Evolutionary conservation across 2,329 filamentous ascomycete species (phyloP).

Genomic region (Sporothrix brasiliensis): DNA sequence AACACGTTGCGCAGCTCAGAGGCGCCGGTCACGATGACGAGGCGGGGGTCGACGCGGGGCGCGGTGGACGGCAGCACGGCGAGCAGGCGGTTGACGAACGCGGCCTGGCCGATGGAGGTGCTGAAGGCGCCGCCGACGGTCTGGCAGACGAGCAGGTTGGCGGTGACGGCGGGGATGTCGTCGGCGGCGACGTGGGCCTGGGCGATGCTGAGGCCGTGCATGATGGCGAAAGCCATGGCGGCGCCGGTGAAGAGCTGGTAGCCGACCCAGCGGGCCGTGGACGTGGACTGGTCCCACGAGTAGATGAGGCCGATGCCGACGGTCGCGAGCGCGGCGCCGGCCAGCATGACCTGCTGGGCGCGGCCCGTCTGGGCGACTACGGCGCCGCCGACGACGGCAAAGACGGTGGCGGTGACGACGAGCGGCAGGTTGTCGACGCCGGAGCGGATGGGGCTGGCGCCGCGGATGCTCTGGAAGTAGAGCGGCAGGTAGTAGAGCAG

Average conservation of each 20-base stretch:
- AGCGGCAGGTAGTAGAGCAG: conserved; percentile 53
- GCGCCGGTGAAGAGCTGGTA: conserved; percentile 34
- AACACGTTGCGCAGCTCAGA: conserved; percentile 57
- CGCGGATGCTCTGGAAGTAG: conserved; percentile 54
- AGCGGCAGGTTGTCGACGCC: conserved; percentile 46
- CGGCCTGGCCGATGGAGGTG: conserved; percentile 26
- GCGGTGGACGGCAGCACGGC: conserved; percentile 36
- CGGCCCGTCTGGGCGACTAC: conserved; percentile 39
- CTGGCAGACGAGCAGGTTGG: conserved; percentile 59
- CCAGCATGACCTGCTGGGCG: conserved; percentile 30
- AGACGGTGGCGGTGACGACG: conserved; percentile 42
- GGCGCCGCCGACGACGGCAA: conserved; percentile 39
- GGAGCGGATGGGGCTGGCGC: conserved; percentile 42
- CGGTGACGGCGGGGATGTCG: conserved; percentile 47
- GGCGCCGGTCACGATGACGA: conserved; percentile 44
- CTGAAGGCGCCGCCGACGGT: conserved; percentile 60
- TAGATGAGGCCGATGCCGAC: conserved; percentile 44
- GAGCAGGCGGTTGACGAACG: conserved; percentile 34
- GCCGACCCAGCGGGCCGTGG: conserved; percentile 47
- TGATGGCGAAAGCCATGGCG: conserved; percentile 44
- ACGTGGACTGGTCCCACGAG: conserved; percentile 40
- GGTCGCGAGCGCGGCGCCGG: conserved; percentile 38
- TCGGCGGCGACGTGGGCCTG: conserved; percentile 50
- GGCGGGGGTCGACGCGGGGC: conserved; percentile 31
- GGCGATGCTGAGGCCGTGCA: conserved; percentile 47